Percentiles rank a stretch among this genome's conserved stretches.
Evolutionary conservation across 2,329 filamentous ascomycete species (phyloP).

Genomic region (Daldinia eschscholtzii): DNA sequence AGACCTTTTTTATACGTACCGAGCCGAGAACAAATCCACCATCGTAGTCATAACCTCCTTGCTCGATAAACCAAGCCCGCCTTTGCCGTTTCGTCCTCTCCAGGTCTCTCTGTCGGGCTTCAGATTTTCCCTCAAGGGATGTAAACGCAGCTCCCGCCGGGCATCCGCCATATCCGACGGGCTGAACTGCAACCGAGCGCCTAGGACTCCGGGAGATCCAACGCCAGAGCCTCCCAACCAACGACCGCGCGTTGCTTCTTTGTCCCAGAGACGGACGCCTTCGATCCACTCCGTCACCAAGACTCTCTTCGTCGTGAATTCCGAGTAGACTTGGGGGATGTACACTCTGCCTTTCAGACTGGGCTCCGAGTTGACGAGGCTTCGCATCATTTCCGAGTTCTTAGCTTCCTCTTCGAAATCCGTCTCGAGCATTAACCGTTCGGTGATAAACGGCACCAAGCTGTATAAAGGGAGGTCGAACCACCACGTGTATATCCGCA

Average conservation of each 20-base stretch:
- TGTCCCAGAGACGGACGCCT: slow-evolving; percentile 92
- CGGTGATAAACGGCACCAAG: slow-evolving; percentile 91
- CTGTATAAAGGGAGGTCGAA: slow-evolving; percentile 95
- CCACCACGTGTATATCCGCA: slow-evolving; percentile 83
- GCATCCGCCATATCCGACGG: slow-evolving; percentile 62
- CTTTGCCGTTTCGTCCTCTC: slow-evolving; percentile 77
- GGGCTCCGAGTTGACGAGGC: slow-evolving; percentile 80
- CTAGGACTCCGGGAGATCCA: slow-evolving; percentile 83
- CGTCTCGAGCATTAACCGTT: slow-evolving; percentile 91
- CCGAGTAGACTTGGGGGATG: slow-evolving; percentile 85
- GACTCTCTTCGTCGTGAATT: slow-evolving; percentile 84
- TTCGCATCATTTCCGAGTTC: slow-evolving; percentile 87
- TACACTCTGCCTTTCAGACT: slow-evolving; percentile 85
- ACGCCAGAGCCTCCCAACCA: slow-evolving; percentile 84
- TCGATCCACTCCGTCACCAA: slow-evolving; percentile 99
- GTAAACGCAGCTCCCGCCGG: slow-evolving; percentile 61
- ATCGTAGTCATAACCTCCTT: slow-evolving; percentile 96
- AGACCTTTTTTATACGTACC: slow-evolving; percentile 29
- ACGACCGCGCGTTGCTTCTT: slow-evolving; percentile 78
- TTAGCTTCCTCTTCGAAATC: slow-evolving; percentile 93
- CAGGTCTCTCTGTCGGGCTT: slow-evolving; percentile 86
- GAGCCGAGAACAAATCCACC: slow-evolving; percentile 89
- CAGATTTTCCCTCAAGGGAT: slow-evolving; percentile 69
- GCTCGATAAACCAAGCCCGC: slow-evolving; percentile 84
- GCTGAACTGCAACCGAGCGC: slow-evolving; percentile 67